A percentile compares a stretch with the other conserved stretches of the same genome.
Conservation (phyloP, 495 filamentous ascomycete species). For the Usnea hakonensis region DNA sequence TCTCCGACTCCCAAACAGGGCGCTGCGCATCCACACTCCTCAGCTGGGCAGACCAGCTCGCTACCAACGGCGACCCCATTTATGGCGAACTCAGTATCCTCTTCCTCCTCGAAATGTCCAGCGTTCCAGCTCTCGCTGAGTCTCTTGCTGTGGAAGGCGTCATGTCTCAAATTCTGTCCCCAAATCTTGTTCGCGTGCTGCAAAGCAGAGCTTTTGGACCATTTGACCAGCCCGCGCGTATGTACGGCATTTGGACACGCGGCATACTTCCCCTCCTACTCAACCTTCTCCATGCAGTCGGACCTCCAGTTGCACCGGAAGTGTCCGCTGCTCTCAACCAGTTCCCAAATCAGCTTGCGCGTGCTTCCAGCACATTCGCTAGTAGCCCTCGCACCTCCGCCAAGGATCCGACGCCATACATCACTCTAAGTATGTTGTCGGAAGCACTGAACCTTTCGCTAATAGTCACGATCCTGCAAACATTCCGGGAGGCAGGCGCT, state of each 20-base stretch:
- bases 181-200: conserved; percentile 64
- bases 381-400: conserved; percentile 20
- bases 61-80: conserved; percentile 72
- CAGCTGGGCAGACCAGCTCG: conserved; percentile 83
- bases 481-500: conserved; percentile 51
- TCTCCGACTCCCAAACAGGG: conserved; percentile 55
- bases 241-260: conserved; percentile 79
- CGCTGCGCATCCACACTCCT: conserved; percentile 81
- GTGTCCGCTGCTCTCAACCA: conserved; percentile 78
- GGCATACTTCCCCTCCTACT: conserved; percentile 84
- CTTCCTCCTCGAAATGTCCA: conserved; percentile 82
- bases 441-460: conserved; percentile 73
- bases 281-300: conserved; percentile 77
- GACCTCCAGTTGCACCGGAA: conserved; percentile 69
- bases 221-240: conserved; percentile 48
- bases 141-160: conserved; percentile 79
- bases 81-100: conserved; percentile 84
- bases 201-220: conserved; percentile 62
- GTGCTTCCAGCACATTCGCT: conserved; percentile 55
- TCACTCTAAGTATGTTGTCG: conserved; percentile 61
- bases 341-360: conserved; percentile 63
- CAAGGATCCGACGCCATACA: conserved; percentile 35
- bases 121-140: conserved; percentile 74
- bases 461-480: conserved; percentile 56
- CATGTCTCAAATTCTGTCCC: conserved; percentile 66